Base-by-base conservation (phyloP, 345 rosid species). In the Combretum micranthum region DNA sequence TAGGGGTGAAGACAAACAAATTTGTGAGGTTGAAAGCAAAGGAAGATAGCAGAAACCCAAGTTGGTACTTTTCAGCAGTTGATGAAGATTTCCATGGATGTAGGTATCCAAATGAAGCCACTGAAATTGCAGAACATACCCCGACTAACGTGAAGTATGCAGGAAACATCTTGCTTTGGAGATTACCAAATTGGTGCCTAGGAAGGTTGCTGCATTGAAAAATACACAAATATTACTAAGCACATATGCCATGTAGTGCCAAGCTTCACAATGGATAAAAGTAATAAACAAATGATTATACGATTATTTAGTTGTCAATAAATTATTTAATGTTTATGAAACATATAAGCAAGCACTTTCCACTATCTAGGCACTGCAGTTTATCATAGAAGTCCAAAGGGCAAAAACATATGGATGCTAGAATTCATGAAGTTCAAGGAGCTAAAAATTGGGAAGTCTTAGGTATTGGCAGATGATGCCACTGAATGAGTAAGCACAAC, bases 81-180 rank as follows among this genome's bases (percentile, higher is more conserved):
- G 88, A 62, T 49, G 99, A 70, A 37, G 91, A 79, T 74, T 86
- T 89, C 96, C 94, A 93, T 50, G 99, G 99, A 63, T 93, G 97
- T 65, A 80, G 42, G 59, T 93, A 93, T 3, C 88, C 99, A 61
- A 88, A 93, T 3, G 89, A 72, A 13, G 80, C 85, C 37, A 80
- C 75, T 0, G 87, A 75, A 42, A 79, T 66, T 2, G 99, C 90
- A 62, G 91, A 83, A 52, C 97, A 93, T 22, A 77, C 69, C 13
- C 89, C 95, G 20, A 93, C 91, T 63, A 86, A 21, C 11, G 83
- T 70, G 71, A 93, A 93, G 68, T 93, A 93, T 1, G 96, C 99
- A 16, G 97, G 99, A 69, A 93, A 93, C 99, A 93, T 82, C 80
- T 87, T 93, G 91, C 97, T 79, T 49, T 93, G 99, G 17, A 93